A percentile compares a stretch with the other conserved stretches of the same genome.
Conservation (phyloP, 495 filamentous ascomycete species). For the Talaromyces ruber region DNA sequence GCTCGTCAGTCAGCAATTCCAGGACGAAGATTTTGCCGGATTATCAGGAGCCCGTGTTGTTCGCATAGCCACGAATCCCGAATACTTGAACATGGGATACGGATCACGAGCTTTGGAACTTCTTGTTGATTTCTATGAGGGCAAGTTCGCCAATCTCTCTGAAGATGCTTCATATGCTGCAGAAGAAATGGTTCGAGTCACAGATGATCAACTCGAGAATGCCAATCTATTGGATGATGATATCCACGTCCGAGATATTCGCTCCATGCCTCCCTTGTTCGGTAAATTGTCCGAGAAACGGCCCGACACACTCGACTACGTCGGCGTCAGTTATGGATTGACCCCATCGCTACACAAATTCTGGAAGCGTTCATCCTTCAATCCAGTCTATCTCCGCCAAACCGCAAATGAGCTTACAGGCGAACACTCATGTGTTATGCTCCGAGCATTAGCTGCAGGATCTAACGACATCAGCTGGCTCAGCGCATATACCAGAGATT, state of each 20-base stretch:
- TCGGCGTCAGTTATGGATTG: constrained; percentile 92
- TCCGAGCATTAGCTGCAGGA: constrained; percentile 57
- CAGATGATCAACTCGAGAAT: constrained; percentile 73
- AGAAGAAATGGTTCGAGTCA: constrained; percentile 66
- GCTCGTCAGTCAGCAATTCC: constrained; percentile 97
- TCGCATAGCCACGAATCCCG: constrained; percentile 92
- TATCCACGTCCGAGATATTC: constrained; percentile 83
- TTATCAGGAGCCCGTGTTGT: constrained; percentile 89
- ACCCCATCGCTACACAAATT: constrained; percentile 88
- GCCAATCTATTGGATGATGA: constrained; percentile 76
- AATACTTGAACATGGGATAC: constrained; percentile 91
- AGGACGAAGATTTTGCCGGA: constrained; percentile 92
- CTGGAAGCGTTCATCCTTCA: constrained; percentile 85
- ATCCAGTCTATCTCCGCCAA: constrained; percentile 89
- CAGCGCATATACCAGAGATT: constrained; percentile 82
- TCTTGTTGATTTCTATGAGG: constrained; percentile 87
- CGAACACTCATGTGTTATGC: constrained; percentile 97
- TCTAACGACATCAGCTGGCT: constrained; percentile 71
- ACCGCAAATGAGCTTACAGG: constrained; percentile 94
- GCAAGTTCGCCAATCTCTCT: constrained; percentile 78
- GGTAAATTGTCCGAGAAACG: constrained; percentile 78
- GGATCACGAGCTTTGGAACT: constrained; percentile 81
- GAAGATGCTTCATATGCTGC: constrained; percentile 44
- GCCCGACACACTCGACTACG: constrained; percentile 76
- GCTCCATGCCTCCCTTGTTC: constrained; percentile 86